These are phyloP conservation scores for Saprolegnia diclina DNA, from an alignment of 352 stramenopile genomes.

Conservation along the genomic window DNA sequence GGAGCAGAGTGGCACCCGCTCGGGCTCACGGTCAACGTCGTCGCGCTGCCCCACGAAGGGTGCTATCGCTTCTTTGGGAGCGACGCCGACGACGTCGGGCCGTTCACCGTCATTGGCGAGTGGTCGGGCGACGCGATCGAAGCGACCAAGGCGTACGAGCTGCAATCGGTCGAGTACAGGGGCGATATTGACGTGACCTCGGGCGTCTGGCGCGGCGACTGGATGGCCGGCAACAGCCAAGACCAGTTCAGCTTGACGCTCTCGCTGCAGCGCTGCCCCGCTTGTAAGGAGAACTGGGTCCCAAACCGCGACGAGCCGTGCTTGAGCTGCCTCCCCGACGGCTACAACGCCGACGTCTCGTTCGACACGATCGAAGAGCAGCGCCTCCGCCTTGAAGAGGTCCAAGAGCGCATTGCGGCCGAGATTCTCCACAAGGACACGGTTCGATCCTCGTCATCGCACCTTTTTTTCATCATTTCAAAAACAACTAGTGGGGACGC, in stretches of 20 bases:
- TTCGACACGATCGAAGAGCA: background rate
- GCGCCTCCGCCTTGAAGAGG: background rate
- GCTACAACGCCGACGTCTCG: background rate
- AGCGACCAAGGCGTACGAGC: background rate
- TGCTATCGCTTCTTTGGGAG: conserved; percentile 8
- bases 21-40: background rate
- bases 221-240: background rate
- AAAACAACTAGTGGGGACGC: background rate
- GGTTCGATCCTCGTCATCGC: too few relatives aligned
- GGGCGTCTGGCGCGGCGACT: conserved; percentile 7
- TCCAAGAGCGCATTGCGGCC: background rate
- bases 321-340: background rate
- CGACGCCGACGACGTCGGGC: background rate
- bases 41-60: background rate
- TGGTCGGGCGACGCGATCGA: conserved; percentile 4
- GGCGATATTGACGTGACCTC: conserved; percentile 1
- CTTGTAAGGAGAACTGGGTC: background rate
- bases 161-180: background rate
- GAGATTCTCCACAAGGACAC: background rate
- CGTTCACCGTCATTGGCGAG: background rate
- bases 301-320: background rate
- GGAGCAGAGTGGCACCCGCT: background rate
- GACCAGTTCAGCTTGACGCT: background rate
- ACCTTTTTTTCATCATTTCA: background rate
- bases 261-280: background rate